Base-by-base conservation (phyloP, 495 filamentous ascomycete species). In the Penicillium longicatenatum region DNA sequence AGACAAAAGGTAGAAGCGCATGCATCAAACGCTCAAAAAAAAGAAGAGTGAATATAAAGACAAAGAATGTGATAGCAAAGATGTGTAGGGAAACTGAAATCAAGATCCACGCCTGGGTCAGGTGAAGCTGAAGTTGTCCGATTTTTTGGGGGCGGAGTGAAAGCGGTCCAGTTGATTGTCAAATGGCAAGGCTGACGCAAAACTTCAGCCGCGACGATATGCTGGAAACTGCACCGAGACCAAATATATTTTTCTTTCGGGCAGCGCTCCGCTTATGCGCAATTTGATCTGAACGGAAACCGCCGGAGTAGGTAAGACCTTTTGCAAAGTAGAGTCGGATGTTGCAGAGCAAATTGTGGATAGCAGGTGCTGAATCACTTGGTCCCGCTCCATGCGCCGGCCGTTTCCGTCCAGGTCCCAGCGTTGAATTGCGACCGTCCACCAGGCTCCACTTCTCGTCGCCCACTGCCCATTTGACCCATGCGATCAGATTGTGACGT, bases 371-470 rank as follows among this genome's bases (percentile, higher is more conserved):
- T 42, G 31, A 45, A 29, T 54, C 37, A 51, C 21, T 44, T 47
- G 41, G 47, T 47, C 22, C 48, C 35, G 50, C 35, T 44, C 52
- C 19, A 37, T 60, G 62, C 60, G 62, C 63, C 52, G 62, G 54
- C 64, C 67, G 65, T 65, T 70, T 70, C 62, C 67, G 64, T 65
- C 58, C 43, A 65, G 35, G 33, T 59, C 52, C 39, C 54, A 29
- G 39, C 29, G 42, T 56, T 11, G 54, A 31, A 58, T 67, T 69
- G 61, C 66, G 61, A 67, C 66, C 61, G 54, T 66, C 66, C 55
- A 50, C 29, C 12, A 17, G 43, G 29, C 50, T 55, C 59, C 55
- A 51, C 54, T 31, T 17, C 46, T 16, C 41, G 46, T 46, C 37
- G 20, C 33, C n/a, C 50, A 43, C 30, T n/a, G 21, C 22, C 37